These are phyloP conservation scores for Lactarius indigo DNA, from an alignment of 768 basidiomycete species.

Conservation along the genomic window DNA sequence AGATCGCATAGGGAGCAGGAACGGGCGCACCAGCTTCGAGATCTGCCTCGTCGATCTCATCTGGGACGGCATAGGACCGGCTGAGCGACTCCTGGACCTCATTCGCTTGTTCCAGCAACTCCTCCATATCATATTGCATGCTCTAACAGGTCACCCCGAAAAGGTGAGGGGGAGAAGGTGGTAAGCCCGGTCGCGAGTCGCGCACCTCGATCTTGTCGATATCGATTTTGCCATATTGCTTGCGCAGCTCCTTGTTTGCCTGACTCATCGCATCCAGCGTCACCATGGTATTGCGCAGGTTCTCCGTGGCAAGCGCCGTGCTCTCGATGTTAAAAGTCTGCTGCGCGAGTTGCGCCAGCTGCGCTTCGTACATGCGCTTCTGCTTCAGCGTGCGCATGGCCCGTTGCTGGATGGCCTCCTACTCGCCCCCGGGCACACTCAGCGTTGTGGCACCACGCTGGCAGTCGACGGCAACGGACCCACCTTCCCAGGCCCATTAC, in stretches of 20 bases:
- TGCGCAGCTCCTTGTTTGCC: conserved; percentile 95
- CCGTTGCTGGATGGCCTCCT: conserved; percentile 93
- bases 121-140: conserved; percentile 98
- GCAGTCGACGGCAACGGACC: conserved; percentile 18
- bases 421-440: conserved; percentile 7
- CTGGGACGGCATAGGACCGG: conserved; percentile 92
- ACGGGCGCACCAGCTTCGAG: conserved; percentile 78
- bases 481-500: conserved; percentile 95
- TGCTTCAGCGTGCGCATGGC: conserved; percentile 91
- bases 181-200: neutral
- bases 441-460: neutral
- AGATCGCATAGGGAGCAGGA: neutral
- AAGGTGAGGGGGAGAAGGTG: neutral
- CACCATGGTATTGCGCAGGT: conserved; percentile 97
- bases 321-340: conserved; percentile 99
- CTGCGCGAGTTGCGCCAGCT: conserved; percentile 86
- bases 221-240: conserved; percentile 96
- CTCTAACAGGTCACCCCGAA: conserved; percentile 44
- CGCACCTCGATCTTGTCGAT: conserved; percentile 97
- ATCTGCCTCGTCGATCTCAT: conserved; percentile 97
- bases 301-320: conserved; percentile 93
- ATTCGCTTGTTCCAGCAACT: conserved; percentile 92
- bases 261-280: conserved; percentile 94
- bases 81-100: conserved; percentile 95
- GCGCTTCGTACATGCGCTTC: conserved; percentile 93